phyloP scores from a whole-genome alignment of 352 stramenopile species.

The Globisporangium echinulatum region DNA sequence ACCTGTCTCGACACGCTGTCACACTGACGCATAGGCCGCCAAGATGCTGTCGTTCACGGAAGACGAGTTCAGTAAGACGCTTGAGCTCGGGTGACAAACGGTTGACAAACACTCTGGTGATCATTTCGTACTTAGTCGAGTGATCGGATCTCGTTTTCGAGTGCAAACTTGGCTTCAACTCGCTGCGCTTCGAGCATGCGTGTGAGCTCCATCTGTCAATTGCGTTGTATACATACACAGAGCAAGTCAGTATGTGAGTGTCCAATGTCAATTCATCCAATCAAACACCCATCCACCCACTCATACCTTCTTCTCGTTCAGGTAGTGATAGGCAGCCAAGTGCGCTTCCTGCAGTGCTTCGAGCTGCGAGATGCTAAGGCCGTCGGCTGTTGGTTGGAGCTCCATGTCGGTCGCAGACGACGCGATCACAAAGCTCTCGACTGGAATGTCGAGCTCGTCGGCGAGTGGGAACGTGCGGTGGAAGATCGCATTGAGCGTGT shows the following conservation, averaged over 20 bases:
- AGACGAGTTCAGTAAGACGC: conserved; percentile 74
- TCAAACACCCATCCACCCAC: neutral
- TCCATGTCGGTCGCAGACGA: conserved; percentile 39
- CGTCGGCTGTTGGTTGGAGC: conserved; percentile 31
- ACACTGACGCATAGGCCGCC: conserved; percentile 30
- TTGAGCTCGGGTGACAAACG: conserved; percentile 41
- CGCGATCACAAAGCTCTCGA: conserved; percentile 71
- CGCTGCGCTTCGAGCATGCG: conserved; percentile 71
- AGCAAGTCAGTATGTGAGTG: conserved; percentile 4
- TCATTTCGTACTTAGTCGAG: neutral
- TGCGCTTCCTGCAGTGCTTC: conserved; percentile 80
- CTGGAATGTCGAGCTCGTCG: conserved; percentile 60
- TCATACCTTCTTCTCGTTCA: conserved; percentile 78
- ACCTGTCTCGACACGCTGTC: no score
- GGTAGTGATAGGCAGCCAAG: conserved; percentile 70
- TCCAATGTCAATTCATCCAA: neutral
- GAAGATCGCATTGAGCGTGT: conserved; percentile 46
- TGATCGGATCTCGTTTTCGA: conserved; percentile 49
- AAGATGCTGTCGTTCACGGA: conserved; percentile 86
- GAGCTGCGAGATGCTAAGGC: conserved; percentile 78
- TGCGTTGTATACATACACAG: neutral
- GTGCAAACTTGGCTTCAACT: conserved; percentile 53
- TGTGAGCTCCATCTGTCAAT: conserved; percentile 56
- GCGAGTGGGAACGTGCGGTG: conserved; percentile 64
- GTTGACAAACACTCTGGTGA: neutral